Evolutionary conservation across 352 stramenopile genomes (phyloP), one percentile per base, ranked within the genome.

Genomic region (Pythium aristosporum): DNA sequence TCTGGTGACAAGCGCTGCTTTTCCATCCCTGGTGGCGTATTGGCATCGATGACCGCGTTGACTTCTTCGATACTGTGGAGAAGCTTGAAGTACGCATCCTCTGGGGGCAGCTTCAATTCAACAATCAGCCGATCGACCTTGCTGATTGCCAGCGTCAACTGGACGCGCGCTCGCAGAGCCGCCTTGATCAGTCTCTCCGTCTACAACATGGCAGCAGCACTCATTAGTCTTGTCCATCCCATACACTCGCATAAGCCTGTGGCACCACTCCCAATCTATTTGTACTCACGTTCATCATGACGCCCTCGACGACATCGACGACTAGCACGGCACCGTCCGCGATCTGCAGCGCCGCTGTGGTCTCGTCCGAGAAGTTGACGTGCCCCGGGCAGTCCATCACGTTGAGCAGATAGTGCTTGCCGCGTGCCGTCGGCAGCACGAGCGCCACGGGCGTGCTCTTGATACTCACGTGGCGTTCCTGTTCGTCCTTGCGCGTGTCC

Each of bases 121-220:
- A 99, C 88, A 68, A 99, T 98, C 16, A 99, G 75, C 0, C 98
- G 94, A 76, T 99, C 98, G 43, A 99, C 86, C 75, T 99, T 99
- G 75, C 98, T 99, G 42, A 99, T 68, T 34, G 95, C 84, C 20
- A 99, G 78, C 12, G 91, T 75, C 2, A 99, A 72, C 16, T 89
- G 73, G 21, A 99, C 69, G 30, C 94, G 88, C 37, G 98, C 88
- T 16, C 80, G 68, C 46, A 99, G 75, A 25, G 95, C 91, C 43
- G 98, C 93, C 66, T 95, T 88, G 41, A 99, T 82, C 20, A 98
- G 47, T 41, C 97, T 82, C 74, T 99, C 96, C 2, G 97, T 99
- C 78, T 98, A 66, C 15, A 61, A 5, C 25, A 30, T 30, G 25
- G 25, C 5, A 30, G 5, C 36, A 56, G 54, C 1, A 3, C 16